These are phyloP conservation scores for Diversispora eburnea DNA, from an alignment of 192 early-diverging fungal species.

Conservation along the genomic window DNA sequence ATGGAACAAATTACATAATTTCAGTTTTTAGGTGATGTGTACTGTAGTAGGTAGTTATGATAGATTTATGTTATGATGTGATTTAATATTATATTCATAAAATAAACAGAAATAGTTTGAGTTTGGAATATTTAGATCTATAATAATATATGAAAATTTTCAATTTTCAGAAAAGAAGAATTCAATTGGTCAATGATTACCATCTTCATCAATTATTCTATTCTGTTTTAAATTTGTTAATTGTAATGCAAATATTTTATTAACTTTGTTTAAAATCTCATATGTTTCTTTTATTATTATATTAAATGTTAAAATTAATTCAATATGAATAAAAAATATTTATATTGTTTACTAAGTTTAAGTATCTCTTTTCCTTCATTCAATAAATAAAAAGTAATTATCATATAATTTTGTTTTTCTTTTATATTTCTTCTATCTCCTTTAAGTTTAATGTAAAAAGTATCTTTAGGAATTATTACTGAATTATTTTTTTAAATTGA, in stretches of 20 bases:
- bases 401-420: neutral
- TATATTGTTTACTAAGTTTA: neutral
- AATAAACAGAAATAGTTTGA: neutral
- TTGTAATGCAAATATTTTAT: too few relatives aligned
- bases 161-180: neutral
- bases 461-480: neutral
- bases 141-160: slow-evolving; percentile 6
- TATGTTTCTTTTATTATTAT: neutral
- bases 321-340: neutral
- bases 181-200: too few relatives aligned
- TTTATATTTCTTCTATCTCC: neutral
- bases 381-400: neutral
- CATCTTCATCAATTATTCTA: too few relatives aligned
- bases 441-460: neutral
- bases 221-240: too few relatives aligned
- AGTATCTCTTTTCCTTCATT: neutral
- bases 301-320: too few relatives aligned
- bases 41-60: neutral
- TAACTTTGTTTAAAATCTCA: neutral
- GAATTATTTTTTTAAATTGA: too few relatives aligned
- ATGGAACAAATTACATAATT: too few relatives aligned
- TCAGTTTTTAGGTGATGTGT: too few relatives aligned
- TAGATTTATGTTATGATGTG: neutral
- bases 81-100: neutral
- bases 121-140: neutral